Percentiles rank a stretch among this genome's conserved stretches.
These are phyloP conservation scores for Westerdykella sp. DNA, from an alignment of 2,329 filamentous ascomycete species.

Conservation along the genomic window DNA sequence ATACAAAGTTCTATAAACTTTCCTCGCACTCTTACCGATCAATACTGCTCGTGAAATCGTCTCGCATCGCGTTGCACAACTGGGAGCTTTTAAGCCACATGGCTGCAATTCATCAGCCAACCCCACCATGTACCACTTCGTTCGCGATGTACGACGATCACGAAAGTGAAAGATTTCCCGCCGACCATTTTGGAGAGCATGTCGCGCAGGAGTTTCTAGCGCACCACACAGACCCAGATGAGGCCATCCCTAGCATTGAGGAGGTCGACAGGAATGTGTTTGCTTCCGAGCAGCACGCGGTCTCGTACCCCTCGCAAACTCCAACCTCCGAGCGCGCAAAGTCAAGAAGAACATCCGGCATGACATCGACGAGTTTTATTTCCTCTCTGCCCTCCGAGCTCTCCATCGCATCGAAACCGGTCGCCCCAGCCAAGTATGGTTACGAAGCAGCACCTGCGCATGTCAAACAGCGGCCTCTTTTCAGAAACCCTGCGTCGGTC, in stretches of 20 bases:
- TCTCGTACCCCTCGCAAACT: slow-evolving; percentile 28
- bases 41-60: no score
- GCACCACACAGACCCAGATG: slow-evolving; percentile 15
- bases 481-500: slow-evolving; percentile 63
- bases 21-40: no score
- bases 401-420: slow-evolving; percentile 28
- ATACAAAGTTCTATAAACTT: no score
- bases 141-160: no score
- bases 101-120: no score
- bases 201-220: no score
- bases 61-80: no score
- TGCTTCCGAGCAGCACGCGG: slow-evolving; percentile 20
- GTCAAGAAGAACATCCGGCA: slow-evolving; percentile 23
- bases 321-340: slow-evolving; percentile 12
- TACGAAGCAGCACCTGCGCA: slow-evolving; percentile 47
- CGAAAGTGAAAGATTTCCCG: no score
- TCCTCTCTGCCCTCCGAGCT: slow-evolving; percentile 35
- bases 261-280: slow-evolving; percentile 14
- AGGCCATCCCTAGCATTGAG: slow-evolving; percentile 28
- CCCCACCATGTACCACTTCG: no score
- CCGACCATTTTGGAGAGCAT: no score
- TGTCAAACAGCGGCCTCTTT: slow-evolving; percentile 56
- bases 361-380: slow-evolving; percentile 29
- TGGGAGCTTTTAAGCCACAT: no score
- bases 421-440: slow-evolving; percentile 17